Evolutionary conservation across 129 eudicot species (phyloP), one percentile per base, ranked within the genome.

Genomic region (Centaurea solstitialis): DNA sequence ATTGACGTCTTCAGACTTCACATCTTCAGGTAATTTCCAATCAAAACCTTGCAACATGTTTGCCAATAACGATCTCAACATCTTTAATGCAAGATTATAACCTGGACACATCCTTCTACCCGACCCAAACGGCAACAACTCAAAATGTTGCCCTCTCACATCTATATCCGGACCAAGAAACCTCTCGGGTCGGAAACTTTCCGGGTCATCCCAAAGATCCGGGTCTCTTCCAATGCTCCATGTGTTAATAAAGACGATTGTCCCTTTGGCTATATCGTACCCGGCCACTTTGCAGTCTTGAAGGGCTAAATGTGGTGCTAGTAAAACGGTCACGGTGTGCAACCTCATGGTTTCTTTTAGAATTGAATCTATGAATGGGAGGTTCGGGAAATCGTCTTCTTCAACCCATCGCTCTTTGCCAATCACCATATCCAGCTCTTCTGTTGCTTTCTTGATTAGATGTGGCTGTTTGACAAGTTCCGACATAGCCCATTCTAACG

Each of bases 141-240:
- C 83, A 79, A 84, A 84, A 66, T 78, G 57, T 17, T 79, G 84
- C 45, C 87, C 87, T 66, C 68, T 84, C 9, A 84, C 84, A 80
- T 83, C 90, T 6, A 80, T 72, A 9, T 70, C 66, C 33, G 45
- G 76, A 47, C 76, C 79, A 17, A 79, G 13, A 65, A 86, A 86
- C 76, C 89, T 83, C 70, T 83, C 87, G 4, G 89, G 89, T 2
- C 62, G 35, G 39, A 86, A 86, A 61, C 67, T 65, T 2, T 74
- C 82, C 12, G 87, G 79, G 33, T 79, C 85, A 7, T 47, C 87
- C 87, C 85, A 86, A 7, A 47, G 1, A 38, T 21, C 62, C 3
- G 81, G 13, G 82, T 86, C 82, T n/a, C 89, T 73, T 2, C 89
- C 89, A 2, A 86, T 75, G 45, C 87, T 70, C 89, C 89, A 86